Evolutionary conservation across 2,329 filamentous ascomycete species (phyloP).

Genomic region (Raffaelea albimanens): DNA sequence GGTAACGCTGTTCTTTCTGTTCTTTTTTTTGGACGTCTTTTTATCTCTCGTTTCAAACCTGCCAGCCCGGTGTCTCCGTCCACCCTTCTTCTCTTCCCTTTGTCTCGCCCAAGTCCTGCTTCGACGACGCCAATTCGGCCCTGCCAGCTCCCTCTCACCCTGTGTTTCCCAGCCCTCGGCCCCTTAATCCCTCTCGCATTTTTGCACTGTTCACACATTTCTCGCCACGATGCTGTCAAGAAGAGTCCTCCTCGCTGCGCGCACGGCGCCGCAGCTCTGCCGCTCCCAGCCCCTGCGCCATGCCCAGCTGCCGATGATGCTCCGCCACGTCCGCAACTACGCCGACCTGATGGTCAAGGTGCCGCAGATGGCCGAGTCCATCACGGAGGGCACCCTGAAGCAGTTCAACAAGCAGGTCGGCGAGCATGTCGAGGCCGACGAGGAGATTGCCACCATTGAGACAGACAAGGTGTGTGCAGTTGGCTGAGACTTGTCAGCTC

Average conservation of each 20-base stretch:
- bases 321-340: conserved; percentile 50
- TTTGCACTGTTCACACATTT: too few species aligned
- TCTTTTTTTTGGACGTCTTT: too few species aligned
- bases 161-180: too few species aligned
- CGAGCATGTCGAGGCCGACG: conserved; percentile 88
- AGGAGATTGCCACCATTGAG: conserved; percentile 97
- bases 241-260: conserved; percentile 18
- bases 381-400: conserved; percentile 93
- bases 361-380: conserved; percentile 96
- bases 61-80: too few species aligned
- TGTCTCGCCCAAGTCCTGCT: too few species aligned
- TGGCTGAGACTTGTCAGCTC: not conserved
- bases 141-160: too few species aligned
- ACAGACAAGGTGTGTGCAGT: conserved; percentile 73
- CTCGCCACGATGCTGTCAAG: conserved; percentile 30
- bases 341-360: conserved; percentile 88
- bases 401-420: conserved; percentile 89
- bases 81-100: too few species aligned
- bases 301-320: conserved; percentile 38
- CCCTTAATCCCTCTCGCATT: too few species aligned
- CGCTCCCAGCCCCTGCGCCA: conserved; percentile 32
- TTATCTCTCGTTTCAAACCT: too few species aligned
- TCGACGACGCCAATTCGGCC: too few species aligned
- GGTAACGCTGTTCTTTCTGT: too few species aligned
- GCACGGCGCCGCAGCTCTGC: conserved; percentile 18